Percentiles rank a stretch among this genome's conserved stretches.
Evolutionary conservation across 2,329 filamentous ascomycete genomes (phyloP).

Genomic region (Tolypocladium endophyticum): DNA sequence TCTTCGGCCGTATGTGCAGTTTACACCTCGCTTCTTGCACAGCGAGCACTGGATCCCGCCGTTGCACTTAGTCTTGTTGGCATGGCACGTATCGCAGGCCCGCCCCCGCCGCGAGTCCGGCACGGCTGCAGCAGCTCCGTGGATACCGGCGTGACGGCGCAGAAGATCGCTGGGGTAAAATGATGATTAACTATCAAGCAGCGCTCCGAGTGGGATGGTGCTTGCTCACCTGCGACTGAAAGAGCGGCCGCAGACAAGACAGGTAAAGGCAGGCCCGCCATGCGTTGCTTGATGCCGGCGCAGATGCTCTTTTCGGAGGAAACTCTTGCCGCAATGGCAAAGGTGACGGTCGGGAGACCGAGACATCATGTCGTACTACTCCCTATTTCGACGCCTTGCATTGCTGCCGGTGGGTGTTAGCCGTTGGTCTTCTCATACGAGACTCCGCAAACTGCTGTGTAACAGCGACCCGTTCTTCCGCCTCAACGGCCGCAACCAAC

Average conservation of each 20-base stretch:
- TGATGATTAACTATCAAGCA: neutral
- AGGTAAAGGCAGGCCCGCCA: slow-evolving; percentile 21
- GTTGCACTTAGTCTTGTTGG: slow-evolving; percentile 34
- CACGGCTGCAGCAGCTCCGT: slow-evolving; percentile 17
- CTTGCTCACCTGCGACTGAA: slow-evolving; percentile 26
- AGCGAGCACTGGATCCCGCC: slow-evolving; percentile 27
- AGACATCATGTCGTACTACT: slow-evolving; percentile 2
- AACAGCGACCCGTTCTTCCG: neutral
- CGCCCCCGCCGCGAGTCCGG: slow-evolving; percentile 23
- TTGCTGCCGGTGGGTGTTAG: neutral
- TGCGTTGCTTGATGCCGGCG: slow-evolving; percentile 28
- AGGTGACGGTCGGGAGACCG: slow-evolving; percentile 14
- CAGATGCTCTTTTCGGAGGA: slow-evolving; percentile 29
- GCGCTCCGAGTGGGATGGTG: neutral
- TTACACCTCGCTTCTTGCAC: slow-evolving; percentile 26
- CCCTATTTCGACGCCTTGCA: neutral
- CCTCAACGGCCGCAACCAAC: neutral
- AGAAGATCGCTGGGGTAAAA: slow-evolving; percentile 21
- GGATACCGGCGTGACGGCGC: slow-evolving; percentile 24
- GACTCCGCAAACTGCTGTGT: neutral
- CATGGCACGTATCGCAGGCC: slow-evolving; percentile 32
- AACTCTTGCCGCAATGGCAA: slow-evolving; percentile 29
- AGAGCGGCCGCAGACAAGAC: slow-evolving; percentile 24
- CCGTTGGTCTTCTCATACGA: neutral
- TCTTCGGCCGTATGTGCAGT: slow-evolving; percentile 23